phyloP scores from a whole-genome alignment of 305 asterid species.

The Solanum hybrid region DNA sequence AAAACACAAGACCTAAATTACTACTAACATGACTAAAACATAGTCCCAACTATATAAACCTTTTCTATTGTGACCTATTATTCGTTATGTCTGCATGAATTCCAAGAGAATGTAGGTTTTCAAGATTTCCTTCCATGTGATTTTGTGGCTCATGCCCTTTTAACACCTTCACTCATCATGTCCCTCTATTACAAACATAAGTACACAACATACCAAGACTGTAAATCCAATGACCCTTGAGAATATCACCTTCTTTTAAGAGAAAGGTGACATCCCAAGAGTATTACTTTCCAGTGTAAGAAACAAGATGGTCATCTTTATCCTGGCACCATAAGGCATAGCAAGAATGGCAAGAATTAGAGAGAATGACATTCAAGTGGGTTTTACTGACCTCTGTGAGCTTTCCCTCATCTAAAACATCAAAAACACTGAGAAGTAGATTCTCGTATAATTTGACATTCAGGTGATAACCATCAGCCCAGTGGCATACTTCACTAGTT shows the following conservation, averaged over 20 bases:
- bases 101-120: background rate
- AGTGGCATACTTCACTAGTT: constrained; percentile 97
- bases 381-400: constrained; percentile 79
- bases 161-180: background rate
- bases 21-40: background rate
- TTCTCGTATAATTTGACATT: constrained; percentile 88
- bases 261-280: background rate
- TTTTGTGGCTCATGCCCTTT: background rate
- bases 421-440: constrained; percentile 84
- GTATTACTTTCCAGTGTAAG: background rate
- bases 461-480: constrained; percentile 96
- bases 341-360: background rate
- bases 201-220: background rate
- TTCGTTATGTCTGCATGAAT: background rate
- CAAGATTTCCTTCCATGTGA: background rate
- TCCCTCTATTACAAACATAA: background rate
- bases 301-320: background rate
- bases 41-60: background rate
- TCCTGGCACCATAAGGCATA: background rate
- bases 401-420: constrained; percentile 95
- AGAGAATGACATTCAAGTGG: background rate
- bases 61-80: background rate
- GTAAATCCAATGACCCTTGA: background rate
- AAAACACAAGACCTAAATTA: background rate
- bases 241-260: background rate